Conservation (phyloP, 2,329 filamentous ascomycete genomes). For the Fusarium verrucosum region DNA sequence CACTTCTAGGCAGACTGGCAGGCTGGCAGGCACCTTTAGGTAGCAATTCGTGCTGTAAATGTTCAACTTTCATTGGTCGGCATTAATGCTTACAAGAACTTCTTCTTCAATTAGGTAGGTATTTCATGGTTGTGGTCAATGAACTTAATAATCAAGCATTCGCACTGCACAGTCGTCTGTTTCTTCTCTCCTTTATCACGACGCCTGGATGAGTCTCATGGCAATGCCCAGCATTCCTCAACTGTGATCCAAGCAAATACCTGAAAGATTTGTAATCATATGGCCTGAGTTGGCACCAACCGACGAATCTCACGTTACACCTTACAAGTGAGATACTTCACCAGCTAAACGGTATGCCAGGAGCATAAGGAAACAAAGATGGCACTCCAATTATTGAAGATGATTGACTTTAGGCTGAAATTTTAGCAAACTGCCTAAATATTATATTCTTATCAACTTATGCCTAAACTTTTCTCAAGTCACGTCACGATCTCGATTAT, state of each 20-base stretch:
- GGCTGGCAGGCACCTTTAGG: slow-evolving; percentile 28
- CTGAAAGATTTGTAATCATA: slow-evolving; percentile 15
- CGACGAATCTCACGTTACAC: neutral
- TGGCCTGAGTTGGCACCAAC: slow-evolving; percentile 12
- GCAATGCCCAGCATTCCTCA: neutral
- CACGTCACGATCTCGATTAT: neutral
- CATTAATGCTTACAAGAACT: neutral
- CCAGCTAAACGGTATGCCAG: neutral
- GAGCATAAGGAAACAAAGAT: neutral
- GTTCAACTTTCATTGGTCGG: slow-evolving; percentile 13
- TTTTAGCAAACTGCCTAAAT: no score
- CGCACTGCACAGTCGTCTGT: neutral
- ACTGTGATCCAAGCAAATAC: neutral
- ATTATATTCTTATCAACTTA: neutral
- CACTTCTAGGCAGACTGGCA: slow-evolving; percentile 28
- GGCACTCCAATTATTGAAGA: neutral
- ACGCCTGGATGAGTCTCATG: neutral
- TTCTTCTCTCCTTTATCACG: neutral
- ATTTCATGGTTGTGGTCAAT: neutral
- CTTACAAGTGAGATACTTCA: neutral
- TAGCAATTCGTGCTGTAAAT: slow-evolving; percentile 8
- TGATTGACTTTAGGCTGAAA: neutral
- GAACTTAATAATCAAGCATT: neutral
- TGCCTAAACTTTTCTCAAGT: neutral
- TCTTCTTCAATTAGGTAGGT: neutral